These are phyloP conservation scores for Bryoerythrophyllum caledonicum DNA, from an alignment of 225 moss, liverwort and hornwort species.

Conservation along the genomic window DNA sequence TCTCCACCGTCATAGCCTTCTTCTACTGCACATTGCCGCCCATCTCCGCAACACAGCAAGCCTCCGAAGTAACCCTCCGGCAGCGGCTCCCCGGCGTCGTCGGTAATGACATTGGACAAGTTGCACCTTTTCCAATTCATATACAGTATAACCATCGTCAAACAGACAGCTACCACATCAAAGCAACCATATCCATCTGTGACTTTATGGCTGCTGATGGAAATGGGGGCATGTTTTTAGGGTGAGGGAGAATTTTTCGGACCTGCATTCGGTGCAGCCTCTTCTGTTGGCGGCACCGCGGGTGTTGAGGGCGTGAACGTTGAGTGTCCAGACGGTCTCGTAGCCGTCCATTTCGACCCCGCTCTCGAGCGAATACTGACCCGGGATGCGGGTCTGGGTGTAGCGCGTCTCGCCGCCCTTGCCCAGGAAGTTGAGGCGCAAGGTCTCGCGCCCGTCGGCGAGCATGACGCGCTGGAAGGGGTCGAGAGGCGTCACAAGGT, in stretches of 20 bases:
- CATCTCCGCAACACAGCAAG: conserved; percentile 41
- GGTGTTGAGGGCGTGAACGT: conserved; percentile 43
- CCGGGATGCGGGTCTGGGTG: conserved; percentile 13
- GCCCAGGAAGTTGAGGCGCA: background rate
- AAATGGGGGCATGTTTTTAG: too few species aligned
- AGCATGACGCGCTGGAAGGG: background rate
- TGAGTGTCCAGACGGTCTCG: conserved; percentile 25
- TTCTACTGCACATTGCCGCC: conserved; percentile 26
- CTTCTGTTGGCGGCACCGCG: conserved; percentile 27
- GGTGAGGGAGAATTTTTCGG: too few species aligned
- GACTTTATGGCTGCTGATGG: too few species aligned
- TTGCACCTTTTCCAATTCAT: conserved; percentile 22
- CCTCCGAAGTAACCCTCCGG: conserved; percentile 51
- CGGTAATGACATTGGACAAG: conserved; percentile 37
- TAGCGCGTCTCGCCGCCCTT: conserved; percentile 46
- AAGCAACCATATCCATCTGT: background rate
- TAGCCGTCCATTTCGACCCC: conserved; percentile 24
- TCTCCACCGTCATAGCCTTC: conserved; percentile 32
- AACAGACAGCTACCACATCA: background rate
- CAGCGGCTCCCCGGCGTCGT: conserved; percentile 32
- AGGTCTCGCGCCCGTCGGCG: background rate
- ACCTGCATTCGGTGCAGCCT: conserved; percentile 50
- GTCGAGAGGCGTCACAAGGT: background rate
- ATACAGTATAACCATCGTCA: background rate
- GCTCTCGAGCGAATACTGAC: conserved; percentile 17